Conservation (phyloP, 2,329 filamentous ascomycete species). For the Botrytis galanthina region DNA sequence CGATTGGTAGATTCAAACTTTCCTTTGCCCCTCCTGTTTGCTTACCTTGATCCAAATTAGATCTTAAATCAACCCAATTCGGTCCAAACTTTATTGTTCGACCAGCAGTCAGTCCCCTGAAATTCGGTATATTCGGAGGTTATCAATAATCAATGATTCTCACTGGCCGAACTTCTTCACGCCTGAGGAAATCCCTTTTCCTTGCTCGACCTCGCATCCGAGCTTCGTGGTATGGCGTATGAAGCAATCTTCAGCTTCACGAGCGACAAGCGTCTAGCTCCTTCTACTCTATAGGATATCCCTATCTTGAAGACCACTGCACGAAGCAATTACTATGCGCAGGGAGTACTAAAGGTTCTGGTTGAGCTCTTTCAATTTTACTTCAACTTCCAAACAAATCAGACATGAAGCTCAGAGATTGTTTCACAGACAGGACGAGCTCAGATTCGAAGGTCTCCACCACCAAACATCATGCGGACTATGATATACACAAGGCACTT, state of each 20-base stretch:
- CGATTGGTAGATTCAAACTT: not conserved
- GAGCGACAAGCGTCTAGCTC: not conserved
- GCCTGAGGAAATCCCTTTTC: not conserved
- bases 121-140: not conserved
- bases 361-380: not conserved
- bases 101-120: too few species aligned
- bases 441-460: not conserved
- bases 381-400: not conserved
- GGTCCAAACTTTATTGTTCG: not conserved
- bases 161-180: not conserved
- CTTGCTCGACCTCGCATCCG: not conserved
- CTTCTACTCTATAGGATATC: not conserved
- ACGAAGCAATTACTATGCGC: not conserved
- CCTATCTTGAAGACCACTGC: not conserved
- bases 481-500: too few species aligned
- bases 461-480: not conserved
- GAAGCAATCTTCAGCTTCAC: not conserved
- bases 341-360: not conserved
- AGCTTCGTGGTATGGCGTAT: not conserved
- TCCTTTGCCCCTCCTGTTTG: not conserved
- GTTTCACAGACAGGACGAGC: not conserved
- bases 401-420: not conserved
- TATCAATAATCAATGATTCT: not conserved
- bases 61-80: not conserved
- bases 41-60: not conserved